Evolutionary conservation across 2,329 filamentous ascomycete species (phyloP), one percentile per base, ranked within the genome.

Genomic region (Colletotrichum chrysophilum): DNA sequence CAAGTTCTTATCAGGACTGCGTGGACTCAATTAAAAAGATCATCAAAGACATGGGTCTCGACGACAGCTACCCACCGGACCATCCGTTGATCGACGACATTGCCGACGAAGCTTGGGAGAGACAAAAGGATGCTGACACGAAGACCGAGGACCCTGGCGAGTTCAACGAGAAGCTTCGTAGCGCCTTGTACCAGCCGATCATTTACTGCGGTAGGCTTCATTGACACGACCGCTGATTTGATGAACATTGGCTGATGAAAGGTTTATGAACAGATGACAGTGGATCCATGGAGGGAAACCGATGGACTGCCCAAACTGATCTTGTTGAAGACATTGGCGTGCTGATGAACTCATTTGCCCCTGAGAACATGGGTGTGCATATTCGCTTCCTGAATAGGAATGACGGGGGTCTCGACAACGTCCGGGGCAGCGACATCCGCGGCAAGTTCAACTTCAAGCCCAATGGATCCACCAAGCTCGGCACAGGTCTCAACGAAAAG

Each of bases 201-300:
- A 4, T 52, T 52, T 52, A 52, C n/a, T 52, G 43, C 43, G 43
- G 43, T 52, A 21, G 3, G 43, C 10, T 4, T 52, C 4, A 4
- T 48, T 7, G n/a, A 13, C 43, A 7, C 1, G 1, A 48, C 2
- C 3, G n/a, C 2, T 13, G 2, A 48, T 2, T 10, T 48, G 43
- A 21, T 12, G n/a, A 52, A 2, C 2, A 52, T 2, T 52, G n/a
- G 43, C 43, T 52, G n/a, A 52, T 21, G 43, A 52, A 52, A 3
- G 3, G 2, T 2, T 18, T 2, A 13, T 2, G 10, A 52, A 52
- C 43, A 52, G 43, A 52, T 21, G 43, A 52, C n/a, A 52, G 43
- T 21, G 43, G 43, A 13, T 52, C 43, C n/a, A 52, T 52, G 43
- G 43, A 52, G n/a, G 43, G 43, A 52, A 52, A 52, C 7, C 43